Percentiles rank a stretch among this genome's conserved stretches.
These are phyloP conservation scores for Xylariales sp. DNA, from an alignment of 2,329 filamentous ascomycete genomes.

Conservation along the genomic window DNA sequence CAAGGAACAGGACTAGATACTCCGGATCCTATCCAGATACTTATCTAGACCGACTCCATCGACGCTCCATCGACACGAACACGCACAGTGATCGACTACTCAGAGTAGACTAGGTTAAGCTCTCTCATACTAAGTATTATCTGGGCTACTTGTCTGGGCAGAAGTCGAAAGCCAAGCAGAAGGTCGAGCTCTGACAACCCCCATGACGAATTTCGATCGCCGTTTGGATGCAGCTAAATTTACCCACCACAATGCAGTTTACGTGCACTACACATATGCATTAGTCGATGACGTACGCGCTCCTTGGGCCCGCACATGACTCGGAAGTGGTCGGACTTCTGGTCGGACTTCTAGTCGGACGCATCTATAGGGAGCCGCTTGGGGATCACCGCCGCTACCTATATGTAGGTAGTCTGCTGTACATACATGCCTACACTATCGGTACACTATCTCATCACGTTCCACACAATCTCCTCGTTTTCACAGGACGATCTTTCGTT, in stretches of 20 bases:
- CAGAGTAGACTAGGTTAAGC: no score
- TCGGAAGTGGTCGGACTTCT: background rate
- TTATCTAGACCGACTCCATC: background rate
- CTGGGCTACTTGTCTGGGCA: no score
- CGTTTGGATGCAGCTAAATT: background rate
- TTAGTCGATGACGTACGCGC: background rate
- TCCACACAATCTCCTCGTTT: background rate
- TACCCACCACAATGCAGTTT: background rate
- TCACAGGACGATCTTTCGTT: constrained; percentile 14
- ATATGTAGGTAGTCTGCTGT: background rate
- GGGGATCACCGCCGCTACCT: constrained; percentile 16
- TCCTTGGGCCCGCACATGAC: constrained; percentile 4
- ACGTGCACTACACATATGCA: background rate
- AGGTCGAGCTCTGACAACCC: background rate
- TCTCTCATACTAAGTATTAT: no score
- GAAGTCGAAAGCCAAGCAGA: no score
- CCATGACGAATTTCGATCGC: constrained; percentile 2
- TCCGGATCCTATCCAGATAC: background rate
- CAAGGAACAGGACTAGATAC: background rate
- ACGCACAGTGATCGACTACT: no score
- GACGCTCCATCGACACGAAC: no score
- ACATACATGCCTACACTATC: background rate
- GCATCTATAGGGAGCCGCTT: constrained; percentile 13
- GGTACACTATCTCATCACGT: background rate
- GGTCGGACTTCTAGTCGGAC: background rate